These are phyloP conservation scores for Magnusiomyces magnusii DNA, from an alignment of 1,139 yeast genomes.

Conservation along the genomic window DNA sequence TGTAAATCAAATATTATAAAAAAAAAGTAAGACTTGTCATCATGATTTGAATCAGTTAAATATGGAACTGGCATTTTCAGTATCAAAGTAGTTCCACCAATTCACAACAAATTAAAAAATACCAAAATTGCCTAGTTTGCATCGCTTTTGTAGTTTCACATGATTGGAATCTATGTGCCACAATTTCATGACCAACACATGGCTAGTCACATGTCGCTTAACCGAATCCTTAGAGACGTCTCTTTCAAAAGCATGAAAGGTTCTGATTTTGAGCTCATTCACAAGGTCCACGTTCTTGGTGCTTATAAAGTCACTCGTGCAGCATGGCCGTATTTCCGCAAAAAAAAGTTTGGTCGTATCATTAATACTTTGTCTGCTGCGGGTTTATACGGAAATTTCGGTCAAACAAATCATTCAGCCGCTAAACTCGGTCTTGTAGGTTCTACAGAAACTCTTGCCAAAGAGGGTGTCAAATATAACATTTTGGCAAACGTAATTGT, in stretches of 20 bases:
- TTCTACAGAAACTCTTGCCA: constrained; percentile 87
- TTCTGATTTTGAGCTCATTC: constrained; percentile 68
- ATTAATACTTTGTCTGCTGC: constrained; percentile 95
- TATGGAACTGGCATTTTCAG: too few species aligned
- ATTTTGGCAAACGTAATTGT: constrained; percentile 83
- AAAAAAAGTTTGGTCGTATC: constrained; percentile 82
- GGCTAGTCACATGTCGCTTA: too few species aligned
- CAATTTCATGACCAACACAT: too few species aligned
- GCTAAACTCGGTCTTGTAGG: constrained; percentile 90
- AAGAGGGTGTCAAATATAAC: constrained; percentile 83
- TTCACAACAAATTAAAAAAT: too few species aligned
- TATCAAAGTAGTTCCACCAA: too few species aligned
- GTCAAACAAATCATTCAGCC: constrained; percentile 93
- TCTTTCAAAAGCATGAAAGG: constrained; percentile 72
- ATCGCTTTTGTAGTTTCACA: too few species aligned
- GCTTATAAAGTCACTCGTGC: constrained; percentile 80
- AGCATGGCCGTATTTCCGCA: constrained; percentile 86
- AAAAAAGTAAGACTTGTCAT: too few species aligned
- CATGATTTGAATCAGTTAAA: too few species aligned
- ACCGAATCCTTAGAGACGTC: constrained; percentile 64
- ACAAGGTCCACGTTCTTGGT: constrained; percentile 85
- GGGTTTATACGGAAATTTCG: constrained; percentile 93
- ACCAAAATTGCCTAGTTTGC: too few species aligned
- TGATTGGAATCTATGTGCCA: too few species aligned
- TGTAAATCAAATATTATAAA: too few species aligned